phyloP scores from a whole-genome alignment of 331 rosid genomes.

The Arachis monticola region DNA sequence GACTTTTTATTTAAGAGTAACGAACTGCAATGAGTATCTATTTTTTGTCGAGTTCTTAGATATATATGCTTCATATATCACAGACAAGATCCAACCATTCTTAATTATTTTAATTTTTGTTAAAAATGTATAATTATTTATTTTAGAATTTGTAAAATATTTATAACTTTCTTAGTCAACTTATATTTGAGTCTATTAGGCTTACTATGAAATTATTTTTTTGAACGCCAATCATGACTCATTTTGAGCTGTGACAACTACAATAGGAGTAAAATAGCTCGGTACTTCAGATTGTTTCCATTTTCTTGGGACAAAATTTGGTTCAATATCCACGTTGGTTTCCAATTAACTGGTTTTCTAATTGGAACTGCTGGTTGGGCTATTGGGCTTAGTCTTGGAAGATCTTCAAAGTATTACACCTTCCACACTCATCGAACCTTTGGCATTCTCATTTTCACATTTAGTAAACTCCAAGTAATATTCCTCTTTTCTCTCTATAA shows the following conservation, averaged over 20 bases:
- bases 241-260: slow-evolving; percentile 44
- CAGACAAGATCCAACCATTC: too few species aligned
- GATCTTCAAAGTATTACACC: slow-evolving; percentile 56
- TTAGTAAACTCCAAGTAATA: slow-evolving; percentile 68
- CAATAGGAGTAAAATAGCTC: slow-evolving; percentile 67
- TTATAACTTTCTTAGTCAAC: too few species aligned
- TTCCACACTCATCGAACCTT: slow-evolving; percentile 59
- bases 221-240: too few species aligned
- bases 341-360: slow-evolving; percentile 59
- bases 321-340: slow-evolving; percentile 39
- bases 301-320: neutral
- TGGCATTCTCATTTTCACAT: slow-evolving; percentile 66
- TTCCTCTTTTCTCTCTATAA: neutral
- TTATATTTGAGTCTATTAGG: too few species aligned
- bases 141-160: too few species aligned
- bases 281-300: slow-evolving; percentile 63
- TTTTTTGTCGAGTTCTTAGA: too few species aligned
- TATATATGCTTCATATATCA: too few species aligned
- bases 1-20: too few species aligned
- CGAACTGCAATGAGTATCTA: too few species aligned
- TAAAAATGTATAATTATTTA: too few species aligned
- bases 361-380: slow-evolving; percentile 68
- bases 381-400: slow-evolving; percentile 79
- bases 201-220: too few species aligned
- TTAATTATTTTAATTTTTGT: too few species aligned